A percentile compares a stretch with the other conserved stretches of the same genome.
Evolutionary conservation across 129 eudicot genomes (phyloP).

Genomic region (Erigeron canadensis): DNA sequence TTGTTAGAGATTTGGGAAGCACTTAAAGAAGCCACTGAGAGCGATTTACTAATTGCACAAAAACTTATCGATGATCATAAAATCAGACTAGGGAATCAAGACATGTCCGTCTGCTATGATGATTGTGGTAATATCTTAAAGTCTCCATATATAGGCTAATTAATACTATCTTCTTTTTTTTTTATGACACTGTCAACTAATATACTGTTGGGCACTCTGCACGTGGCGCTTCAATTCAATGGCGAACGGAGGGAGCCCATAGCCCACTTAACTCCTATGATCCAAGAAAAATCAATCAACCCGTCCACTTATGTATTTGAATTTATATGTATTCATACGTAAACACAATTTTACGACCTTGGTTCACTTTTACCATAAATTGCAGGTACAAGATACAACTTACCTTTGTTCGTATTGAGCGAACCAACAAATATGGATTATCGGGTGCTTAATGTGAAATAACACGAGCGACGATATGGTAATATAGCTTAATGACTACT

Average conservation of each 20-base stretch:
- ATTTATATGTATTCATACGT: background rate
- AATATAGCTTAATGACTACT: too few relatives aligned
- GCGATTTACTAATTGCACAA: constrained; percentile 19
- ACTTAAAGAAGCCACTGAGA: constrained; percentile 13
- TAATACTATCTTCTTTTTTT: too few relatives aligned
- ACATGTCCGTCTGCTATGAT: constrained; percentile 21
- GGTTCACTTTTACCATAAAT: background rate
- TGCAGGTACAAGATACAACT: constrained; percentile 25
- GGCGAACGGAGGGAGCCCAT: too few relatives aligned
- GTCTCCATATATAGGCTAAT: background rate
- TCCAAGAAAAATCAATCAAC: too few relatives aligned
- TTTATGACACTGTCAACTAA: too few relatives aligned
- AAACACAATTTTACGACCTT: background rate
- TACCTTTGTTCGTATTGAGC: constrained; percentile 21
- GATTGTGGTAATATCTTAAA: constrained; percentile 8
- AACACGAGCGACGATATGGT: background rate
- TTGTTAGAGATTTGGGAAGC: constrained; percentile 27
- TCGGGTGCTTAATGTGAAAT: constrained; percentile 19
- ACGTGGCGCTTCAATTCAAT: too few relatives aligned
- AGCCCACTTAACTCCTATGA: background rate
- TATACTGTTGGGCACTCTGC: too few relatives aligned
- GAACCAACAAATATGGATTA: constrained; percentile 26
- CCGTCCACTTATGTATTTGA: too few relatives aligned
- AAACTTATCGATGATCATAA: constrained; percentile 13
- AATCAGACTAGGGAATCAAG: constrained; percentile 6